phyloP scores from a whole-genome alignment of 2,329 filamentous ascomycete species.

The Calycina herbarum region DNA sequence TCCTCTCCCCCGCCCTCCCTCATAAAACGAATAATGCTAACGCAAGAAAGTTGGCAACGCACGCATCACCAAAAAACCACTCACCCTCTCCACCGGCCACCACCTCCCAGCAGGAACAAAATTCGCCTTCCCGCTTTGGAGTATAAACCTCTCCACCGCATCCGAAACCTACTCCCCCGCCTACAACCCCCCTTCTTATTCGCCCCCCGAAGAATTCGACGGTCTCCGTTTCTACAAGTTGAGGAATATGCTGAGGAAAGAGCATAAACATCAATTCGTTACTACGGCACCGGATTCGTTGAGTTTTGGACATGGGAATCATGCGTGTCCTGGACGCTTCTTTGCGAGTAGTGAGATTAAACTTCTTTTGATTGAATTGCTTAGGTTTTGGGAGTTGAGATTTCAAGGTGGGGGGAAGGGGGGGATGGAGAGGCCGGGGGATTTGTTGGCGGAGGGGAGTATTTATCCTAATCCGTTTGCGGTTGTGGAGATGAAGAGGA shows the following conservation, averaged over 20 bases:
- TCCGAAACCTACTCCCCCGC: constrained; percentile 28
- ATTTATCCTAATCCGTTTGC: constrained; percentile 22
- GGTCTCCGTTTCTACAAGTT: constrained; percentile 30
- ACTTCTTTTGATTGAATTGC: constrained; percentile 47
- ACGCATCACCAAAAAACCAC: constrained; percentile 23
- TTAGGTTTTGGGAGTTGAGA: constrained; percentile 39
- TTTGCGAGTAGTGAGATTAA: constrained; percentile 44
- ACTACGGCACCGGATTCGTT: constrained; percentile 39
- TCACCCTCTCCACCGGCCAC: constrained; percentile 40
- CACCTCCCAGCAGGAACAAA: constrained; percentile 36
- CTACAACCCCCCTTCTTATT: constrained; percentile 26
- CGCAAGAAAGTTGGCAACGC: constrained; percentile 25
- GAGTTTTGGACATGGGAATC: constrained; percentile 44
- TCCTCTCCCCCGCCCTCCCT: too few relatives aligned
- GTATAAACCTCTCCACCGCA: constrained; percentile 28
- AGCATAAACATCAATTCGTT: constrained; percentile 38
- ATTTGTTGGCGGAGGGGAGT: constrained; percentile 38
- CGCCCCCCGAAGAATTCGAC: constrained; percentile 26
- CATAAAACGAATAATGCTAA: background rate
- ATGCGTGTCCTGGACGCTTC: constrained; percentile 47
- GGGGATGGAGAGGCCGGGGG: constrained; percentile 63
- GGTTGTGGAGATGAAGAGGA: constrained; percentile 25
- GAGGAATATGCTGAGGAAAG: constrained; percentile 27
- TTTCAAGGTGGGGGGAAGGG: constrained; percentile 68
- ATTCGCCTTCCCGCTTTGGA: constrained; percentile 37